A percentile compares a stretch with the other conserved stretches of the same genome.
Evolutionary conservation across 2,329 filamentous ascomycete genomes (phyloP).

Genomic region (Diaporthe helianthi): DNA sequence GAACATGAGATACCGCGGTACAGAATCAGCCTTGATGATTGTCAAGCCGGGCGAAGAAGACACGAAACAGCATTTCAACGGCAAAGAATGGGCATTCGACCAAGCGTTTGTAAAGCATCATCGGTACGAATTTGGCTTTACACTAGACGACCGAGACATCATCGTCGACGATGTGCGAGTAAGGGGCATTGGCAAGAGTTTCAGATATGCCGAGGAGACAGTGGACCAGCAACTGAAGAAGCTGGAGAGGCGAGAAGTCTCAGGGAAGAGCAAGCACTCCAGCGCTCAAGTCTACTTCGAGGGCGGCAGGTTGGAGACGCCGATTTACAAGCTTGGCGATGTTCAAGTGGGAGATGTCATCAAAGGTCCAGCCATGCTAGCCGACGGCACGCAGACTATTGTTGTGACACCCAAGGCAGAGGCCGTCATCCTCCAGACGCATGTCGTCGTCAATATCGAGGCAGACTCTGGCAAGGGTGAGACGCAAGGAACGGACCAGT

Average conservation of each 20-base stretch:
- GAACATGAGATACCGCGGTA: constrained; percentile 91
- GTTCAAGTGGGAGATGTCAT: constrained; percentile 76
- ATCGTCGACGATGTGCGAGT: constrained; percentile 91
- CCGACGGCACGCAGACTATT: constrained; percentile 89
- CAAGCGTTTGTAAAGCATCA: constrained; percentile 87
- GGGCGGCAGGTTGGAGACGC: constrained; percentile 76
- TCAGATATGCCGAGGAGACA: constrained; percentile 78
- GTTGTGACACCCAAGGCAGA: constrained; percentile 81
- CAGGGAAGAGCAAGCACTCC: constrained; percentile 68
- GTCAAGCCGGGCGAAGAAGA: constrained; percentile 74
- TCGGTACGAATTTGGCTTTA: constrained; percentile 93
- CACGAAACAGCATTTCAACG: constrained; percentile 62
- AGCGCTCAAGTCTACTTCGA: constrained; percentile 82
- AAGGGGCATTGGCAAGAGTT: constrained; percentile 88
- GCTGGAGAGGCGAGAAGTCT: constrained; percentile 65
- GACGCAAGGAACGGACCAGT: constrained; percentile 42
- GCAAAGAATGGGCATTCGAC: constrained; percentile 81
- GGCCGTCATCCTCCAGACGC: constrained; percentile 81
- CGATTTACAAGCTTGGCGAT: constrained; percentile 82
- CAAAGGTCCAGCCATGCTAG: constrained; percentile 82
- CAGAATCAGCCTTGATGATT: constrained; percentile 90
- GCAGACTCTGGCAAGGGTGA: constrained; percentile 52
- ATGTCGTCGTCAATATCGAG: constrained; percentile 86
- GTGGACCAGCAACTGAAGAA: constrained; percentile 83
- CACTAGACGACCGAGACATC: constrained; percentile 81